Conservation (phyloP, 305 asterid genomes). For the Fraxinus ornus region DNA sequence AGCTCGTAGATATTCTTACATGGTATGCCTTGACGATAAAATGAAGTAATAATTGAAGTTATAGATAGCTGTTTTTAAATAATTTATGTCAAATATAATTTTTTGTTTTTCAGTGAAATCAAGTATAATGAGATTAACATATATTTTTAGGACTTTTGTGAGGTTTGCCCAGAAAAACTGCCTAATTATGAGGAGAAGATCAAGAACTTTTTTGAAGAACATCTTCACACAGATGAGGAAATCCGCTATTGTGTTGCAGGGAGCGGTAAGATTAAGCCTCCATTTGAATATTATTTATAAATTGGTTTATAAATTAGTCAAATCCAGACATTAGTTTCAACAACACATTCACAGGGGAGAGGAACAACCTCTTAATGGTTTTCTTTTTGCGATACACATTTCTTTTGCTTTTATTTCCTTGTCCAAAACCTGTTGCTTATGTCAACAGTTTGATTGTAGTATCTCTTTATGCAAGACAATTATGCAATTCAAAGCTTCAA, state of each 20-base stretch:
- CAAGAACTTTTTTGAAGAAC: constrained; percentile 76
- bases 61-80: neutral
- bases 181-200: constrained; percentile 74
- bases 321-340: too few species aligned
- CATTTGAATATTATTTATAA: too few species aligned
- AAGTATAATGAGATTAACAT: neutral
- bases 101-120: neutral
- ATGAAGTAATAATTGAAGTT: neutral
- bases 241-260: constrained; percentile 91
- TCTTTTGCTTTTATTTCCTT: constrained; percentile 2
- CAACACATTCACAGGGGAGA: neutral
- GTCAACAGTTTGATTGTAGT: constrained; percentile 17
- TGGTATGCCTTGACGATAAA: constrained; percentile 38
- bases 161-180: constrained; percentile 81
- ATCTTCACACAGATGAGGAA: constrained; percentile 93
- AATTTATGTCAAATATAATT: neutral
- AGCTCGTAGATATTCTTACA: constrained; percentile 75
- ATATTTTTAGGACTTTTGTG: constrained; percentile 68
- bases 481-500: constrained; percentile 91
- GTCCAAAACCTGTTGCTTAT: neutral
- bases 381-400: neutral
- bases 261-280: constrained; percentile 51
- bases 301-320: too few species aligned
- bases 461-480: constrained; percentile 53
- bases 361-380: neutral